Evolutionary conservation across 2,329 filamentous ascomycete genomes (phyloP).

Genomic region (Cercospora sojina): DNA sequence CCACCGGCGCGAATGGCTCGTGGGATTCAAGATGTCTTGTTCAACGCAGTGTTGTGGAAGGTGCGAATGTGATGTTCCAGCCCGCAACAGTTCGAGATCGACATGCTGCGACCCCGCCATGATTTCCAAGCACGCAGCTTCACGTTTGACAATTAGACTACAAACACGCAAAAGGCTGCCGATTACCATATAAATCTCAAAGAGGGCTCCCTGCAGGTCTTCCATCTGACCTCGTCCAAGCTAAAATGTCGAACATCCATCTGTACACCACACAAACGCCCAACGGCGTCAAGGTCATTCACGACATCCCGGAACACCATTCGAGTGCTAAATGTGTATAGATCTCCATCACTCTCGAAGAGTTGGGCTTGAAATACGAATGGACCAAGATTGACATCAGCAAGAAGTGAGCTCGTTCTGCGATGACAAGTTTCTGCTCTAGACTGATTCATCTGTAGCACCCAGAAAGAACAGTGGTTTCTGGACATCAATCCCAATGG

Average conservation of each 20-base stretch:
- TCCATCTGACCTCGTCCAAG: background rate
- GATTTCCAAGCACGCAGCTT: constrained; percentile 5
- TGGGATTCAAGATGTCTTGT: background rate
- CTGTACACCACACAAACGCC: constrained; percentile 82
- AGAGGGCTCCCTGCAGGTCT: background rate
- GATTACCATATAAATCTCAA: background rate
- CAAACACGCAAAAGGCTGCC: background rate
- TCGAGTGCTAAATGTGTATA: background rate
- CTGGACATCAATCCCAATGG: constrained; percentile 87
- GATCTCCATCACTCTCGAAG: constrained; percentile 80
- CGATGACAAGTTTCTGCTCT: no score
- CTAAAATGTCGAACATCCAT: constrained; percentile 57
- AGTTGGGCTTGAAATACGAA: constrained; percentile 80
- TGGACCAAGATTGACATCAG: constrained; percentile 67
- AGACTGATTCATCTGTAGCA: constrained; percentile 29
- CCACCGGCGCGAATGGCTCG: background rate
- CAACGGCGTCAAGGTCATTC: constrained; percentile 71
- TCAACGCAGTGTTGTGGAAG: background rate
- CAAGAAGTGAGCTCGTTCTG: constrained; percentile 52
- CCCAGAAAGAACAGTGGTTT: constrained; percentile 86
- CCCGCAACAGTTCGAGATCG: background rate
- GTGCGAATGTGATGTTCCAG: background rate
- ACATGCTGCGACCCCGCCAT: background rate
- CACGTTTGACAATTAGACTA: background rate
- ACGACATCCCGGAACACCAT: background rate